phyloP scores from a whole-genome alignment of 495 filamentous ascomycete species.

The Niebla homalea region DNA sequence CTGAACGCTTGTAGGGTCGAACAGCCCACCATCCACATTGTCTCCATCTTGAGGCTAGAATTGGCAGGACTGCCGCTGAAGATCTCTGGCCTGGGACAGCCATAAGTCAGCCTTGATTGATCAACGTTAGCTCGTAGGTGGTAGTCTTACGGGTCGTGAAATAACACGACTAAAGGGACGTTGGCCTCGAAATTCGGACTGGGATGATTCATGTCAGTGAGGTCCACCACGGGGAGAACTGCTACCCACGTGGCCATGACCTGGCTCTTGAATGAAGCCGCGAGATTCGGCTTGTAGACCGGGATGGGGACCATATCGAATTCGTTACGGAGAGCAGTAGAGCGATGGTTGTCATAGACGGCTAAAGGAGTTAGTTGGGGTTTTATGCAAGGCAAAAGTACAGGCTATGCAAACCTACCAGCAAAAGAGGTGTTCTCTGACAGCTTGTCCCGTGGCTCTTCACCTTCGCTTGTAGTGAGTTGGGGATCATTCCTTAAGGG shows the following conservation, averaged over 20 bases:
- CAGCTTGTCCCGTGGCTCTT: background rate
- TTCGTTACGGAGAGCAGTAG: background rate
- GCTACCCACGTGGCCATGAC: constrained; percentile 64
- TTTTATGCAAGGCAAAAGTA: background rate
- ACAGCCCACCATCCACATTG: constrained; percentile 68
- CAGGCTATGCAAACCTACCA: background rate
- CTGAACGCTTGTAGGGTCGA: background rate
- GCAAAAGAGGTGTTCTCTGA: background rate
- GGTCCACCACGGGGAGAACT: background rate
- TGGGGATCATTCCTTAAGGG: background rate
- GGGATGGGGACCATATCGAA: background rate
- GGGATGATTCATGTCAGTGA: background rate
- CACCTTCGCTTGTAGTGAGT: too few relatives aligned
- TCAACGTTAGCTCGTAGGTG: background rate
- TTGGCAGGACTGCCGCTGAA: constrained; percentile 49
- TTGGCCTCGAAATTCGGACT: constrained; percentile 41
- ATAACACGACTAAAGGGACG: constrained; percentile 55
- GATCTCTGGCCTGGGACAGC: constrained; percentile 48
- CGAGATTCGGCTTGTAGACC: constrained; percentile 29
- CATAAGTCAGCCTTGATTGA: constrained; percentile 11
- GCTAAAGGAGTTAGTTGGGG: background rate
- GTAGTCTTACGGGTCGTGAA: constrained; percentile 63
- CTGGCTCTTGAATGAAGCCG: constrained; percentile 73
- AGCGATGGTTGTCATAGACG: too few relatives aligned
- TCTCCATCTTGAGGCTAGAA: constrained; percentile 64